These are phyloP conservation scores for Apium graveolens DNA, from an alignment of 129 eudicot genomes.

Conservation along the genomic window DNA sequence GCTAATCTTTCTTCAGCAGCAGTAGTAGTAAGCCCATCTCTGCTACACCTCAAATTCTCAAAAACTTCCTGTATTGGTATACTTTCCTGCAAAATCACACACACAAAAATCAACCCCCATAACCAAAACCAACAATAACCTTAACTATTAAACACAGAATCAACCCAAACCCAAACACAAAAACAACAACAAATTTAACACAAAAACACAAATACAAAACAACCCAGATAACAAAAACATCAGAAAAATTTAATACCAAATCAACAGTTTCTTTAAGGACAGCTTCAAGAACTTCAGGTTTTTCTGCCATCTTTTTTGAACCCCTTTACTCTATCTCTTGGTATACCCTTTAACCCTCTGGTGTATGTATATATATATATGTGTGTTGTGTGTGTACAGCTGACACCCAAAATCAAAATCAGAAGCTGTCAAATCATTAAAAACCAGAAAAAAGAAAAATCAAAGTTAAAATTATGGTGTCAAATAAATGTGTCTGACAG, in stretches of 20 bases:
- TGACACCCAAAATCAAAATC: not conserved
- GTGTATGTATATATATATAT: not conserved
- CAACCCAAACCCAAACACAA: constrained; percentile 5
- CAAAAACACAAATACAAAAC: constrained; percentile 27
- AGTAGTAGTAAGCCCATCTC: constrained; percentile 66
- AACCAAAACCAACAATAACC: not conserved
- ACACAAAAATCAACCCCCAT: constrained; percentile 9
- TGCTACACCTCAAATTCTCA: constrained; percentile 96
- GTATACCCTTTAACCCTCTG: not conserved
- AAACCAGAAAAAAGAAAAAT: not conserved
- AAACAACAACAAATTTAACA: too few relatives aligned
- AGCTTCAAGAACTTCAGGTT: constrained; percentile 96
- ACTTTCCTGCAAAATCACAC: constrained; percentile 59
- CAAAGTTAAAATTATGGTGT: not conserved
- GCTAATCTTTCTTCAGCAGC: constrained; percentile 86
- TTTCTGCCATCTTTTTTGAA: constrained; percentile 49
- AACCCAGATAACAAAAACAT: not conserved
- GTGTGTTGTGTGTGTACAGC: not conserved
- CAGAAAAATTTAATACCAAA: constrained; percentile 47
- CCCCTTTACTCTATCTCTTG: not conserved
- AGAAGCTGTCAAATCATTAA: not conserved
- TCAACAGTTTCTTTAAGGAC: constrained; percentile 95
- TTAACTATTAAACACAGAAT: not conserved
- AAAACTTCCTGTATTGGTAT: constrained; percentile 96
- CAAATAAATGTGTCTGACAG: not conserved